Evolutionary conservation across 2,329 filamentous ascomycete species (phyloP), one percentile per base, ranked within the genome.

Genomic region (Botrytis paeoniae): DNA sequence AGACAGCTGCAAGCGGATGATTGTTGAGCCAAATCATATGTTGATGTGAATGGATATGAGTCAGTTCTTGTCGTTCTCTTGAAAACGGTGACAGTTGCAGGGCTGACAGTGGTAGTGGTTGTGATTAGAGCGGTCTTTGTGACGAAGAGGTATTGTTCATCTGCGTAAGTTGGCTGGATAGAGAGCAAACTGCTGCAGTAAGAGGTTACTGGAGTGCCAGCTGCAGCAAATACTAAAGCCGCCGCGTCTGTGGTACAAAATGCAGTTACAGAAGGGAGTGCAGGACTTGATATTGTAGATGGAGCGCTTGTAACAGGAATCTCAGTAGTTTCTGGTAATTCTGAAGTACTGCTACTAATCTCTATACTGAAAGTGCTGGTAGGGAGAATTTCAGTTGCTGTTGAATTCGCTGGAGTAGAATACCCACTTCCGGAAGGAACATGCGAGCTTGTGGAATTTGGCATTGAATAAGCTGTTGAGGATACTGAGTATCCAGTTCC

Each of bases 151-250:
- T 57, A 54, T 7, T 25, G 35, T 25, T 35, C 48, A 39, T 54
- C 32, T 39, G 57, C 51, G 10, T 39, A 54, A 32, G 25, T 59
- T 25, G 65, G 65, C n/a, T 59, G 65, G 18, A 59, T 69, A 8
- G 65, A 69, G 9, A 69, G 65, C 1, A 69, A n/a, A 29, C 51
- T 69, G 18, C 65, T 69, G 10, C 65, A 69, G 37, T 69, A 69
- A 69, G 65, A 57, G 1, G 37, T 69, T 22, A 25, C 65, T 59
- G 32, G 51, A 9, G 65, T 43, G 32, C 51, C 65, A 29, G 51
- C 48, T 22, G 48, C 51, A 32, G 48, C 48, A 59, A 59, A 69
- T 39, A 69, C 7, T 1, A 69, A 39, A 6, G 51, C 65, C 4
- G 35, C 65, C 18, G 32, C 65, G 51, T 69, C 51, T 37, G 65